These are phyloP conservation scores for Wickerhamomyces pijperi DNA, from an alignment of 805 yeast genomes.

Conservation along the genomic window DNA sequence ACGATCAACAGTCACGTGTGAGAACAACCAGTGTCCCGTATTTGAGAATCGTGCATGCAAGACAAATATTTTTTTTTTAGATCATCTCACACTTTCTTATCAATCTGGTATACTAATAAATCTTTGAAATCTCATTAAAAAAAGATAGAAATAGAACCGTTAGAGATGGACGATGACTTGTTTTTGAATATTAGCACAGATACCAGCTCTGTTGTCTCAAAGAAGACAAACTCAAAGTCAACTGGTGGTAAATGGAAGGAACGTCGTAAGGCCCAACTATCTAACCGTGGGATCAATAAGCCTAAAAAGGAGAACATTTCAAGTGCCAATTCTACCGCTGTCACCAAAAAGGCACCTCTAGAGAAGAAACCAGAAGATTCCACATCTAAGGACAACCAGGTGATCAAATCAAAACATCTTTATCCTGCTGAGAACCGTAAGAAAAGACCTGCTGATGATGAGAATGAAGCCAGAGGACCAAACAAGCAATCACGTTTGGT, in stretches of 20 bases:
- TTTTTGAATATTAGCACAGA: slow-evolving; percentile 60
- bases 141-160: too few species aligned
- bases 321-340: neutral
- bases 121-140: too few species aligned
- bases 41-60: too few species aligned
- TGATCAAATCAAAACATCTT: neutral
- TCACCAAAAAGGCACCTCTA: neutral
- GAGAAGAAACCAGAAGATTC: neutral
- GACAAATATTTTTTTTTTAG: too few species aligned
- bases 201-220: slow-evolving; percentile 11
- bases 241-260: slow-evolving; percentile 80
- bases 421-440: slow-evolving; percentile 4
- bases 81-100: too few species aligned
- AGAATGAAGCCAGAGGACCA: slow-evolving; percentile 15
- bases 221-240: slow-evolving; percentile 26
- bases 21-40: too few species aligned
- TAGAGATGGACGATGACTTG: slow-evolving; percentile 58
- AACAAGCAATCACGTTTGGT: slow-evolving; percentile 28
- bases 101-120: too few species aligned
- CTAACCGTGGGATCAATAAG: slow-evolving; percentile 13
- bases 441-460: slow-evolving; percentile 9
- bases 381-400: neutral
- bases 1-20: too few species aligned
- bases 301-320: neutral
- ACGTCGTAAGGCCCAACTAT: slow-evolving; percentile 36